Conservation (phyloP, 2,329 filamentous ascomycete species). For the Daldinia eschscholtzii region DNA sequence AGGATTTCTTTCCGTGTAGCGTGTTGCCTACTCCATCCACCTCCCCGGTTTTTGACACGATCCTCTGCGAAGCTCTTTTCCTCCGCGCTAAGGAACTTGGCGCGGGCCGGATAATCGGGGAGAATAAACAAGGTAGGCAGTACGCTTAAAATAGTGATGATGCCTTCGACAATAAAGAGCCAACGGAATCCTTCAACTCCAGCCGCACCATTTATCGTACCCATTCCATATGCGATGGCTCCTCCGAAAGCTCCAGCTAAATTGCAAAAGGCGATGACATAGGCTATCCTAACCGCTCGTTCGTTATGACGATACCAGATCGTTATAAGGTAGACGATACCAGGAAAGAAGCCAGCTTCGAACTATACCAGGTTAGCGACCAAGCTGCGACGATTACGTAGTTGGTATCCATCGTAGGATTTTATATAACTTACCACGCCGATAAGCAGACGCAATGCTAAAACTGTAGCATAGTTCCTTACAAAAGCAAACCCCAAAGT, state of each 20-base stretch:
- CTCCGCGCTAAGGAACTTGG: constrained; percentile 43
- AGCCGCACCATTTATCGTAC: constrained; percentile 66
- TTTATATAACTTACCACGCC: constrained; percentile 58
- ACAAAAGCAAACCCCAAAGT: constrained; percentile 45
- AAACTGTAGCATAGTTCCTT: constrained; percentile 43
- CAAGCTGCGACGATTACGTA: background rate
- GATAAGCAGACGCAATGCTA: constrained; percentile 57
- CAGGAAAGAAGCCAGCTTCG: constrained; percentile 70
- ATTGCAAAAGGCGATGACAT: constrained; percentile 77
- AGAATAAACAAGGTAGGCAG: constrained; percentile 43
- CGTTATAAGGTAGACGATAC: constrained; percentile 47
- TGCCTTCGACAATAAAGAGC: constrained; percentile 67
- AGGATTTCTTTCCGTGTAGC: constrained; percentile 53
- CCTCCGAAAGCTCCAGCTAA: constrained; percentile 75
- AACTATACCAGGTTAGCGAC: constrained; percentile 38
- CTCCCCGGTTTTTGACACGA: constrained; percentile 49
- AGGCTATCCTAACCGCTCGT: constrained; percentile 56
- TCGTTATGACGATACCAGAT: constrained; percentile 48
- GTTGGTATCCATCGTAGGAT: background rate
- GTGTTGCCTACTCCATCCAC: constrained; percentile 55
- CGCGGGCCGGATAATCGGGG: constrained; percentile 47
- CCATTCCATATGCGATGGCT: constrained; percentile 69
- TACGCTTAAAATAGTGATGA: constrained; percentile 65
- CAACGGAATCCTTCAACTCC: constrained; percentile 60
- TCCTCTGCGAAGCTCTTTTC: constrained; percentile 45